Conservation (phyloP, 495 filamentous ascomycete species). For the Xylaria scruposa region DNA sequence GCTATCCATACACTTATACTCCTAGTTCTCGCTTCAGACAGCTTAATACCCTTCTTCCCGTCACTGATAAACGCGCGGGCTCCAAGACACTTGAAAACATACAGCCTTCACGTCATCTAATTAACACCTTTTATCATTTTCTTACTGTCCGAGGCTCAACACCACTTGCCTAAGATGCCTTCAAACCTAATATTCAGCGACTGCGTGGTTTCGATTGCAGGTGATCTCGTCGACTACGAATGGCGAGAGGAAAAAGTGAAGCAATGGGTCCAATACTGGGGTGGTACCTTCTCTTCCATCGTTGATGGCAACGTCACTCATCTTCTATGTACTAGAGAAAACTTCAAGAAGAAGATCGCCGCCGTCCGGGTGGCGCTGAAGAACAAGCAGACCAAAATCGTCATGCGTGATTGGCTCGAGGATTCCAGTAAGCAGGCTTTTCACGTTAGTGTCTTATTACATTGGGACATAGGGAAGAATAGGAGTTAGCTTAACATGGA, state of each 20-base stretch:
- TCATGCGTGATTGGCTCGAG: conserved; percentile 51
- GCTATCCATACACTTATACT: background rate
- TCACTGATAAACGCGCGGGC: background rate
- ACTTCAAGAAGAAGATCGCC: conserved; percentile 35
- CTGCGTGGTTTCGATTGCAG: conserved; percentile 41
- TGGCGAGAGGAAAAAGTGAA: conserved; percentile 41
- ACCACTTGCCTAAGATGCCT: conserved; percentile 11
- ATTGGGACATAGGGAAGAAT: background rate
- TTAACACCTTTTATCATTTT: background rate
- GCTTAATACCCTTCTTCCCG: background rate
- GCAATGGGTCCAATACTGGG: conserved; percentile 42
- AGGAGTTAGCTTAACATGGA: background rate
- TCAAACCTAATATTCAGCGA: conserved; percentile 35
- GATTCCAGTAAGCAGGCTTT: conserved; percentile 33
- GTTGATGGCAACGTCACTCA: conserved; percentile 45
- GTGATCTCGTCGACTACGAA: conserved; percentile 35
- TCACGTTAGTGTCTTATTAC: background rate
- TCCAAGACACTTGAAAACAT: background rate
- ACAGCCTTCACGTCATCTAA: background rate
- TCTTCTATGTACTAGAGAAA: conserved; percentile 42
- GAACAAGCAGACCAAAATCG: conserved; percentile 35
- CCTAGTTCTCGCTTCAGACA: background rate
- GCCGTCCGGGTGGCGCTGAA: conserved; percentile 35
- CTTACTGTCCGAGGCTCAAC: background rate
- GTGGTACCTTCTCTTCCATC: conserved; percentile 32